Conservation (phyloP, 2,329 filamentous ascomycete species). For the Sclerotinia minor region DNA sequence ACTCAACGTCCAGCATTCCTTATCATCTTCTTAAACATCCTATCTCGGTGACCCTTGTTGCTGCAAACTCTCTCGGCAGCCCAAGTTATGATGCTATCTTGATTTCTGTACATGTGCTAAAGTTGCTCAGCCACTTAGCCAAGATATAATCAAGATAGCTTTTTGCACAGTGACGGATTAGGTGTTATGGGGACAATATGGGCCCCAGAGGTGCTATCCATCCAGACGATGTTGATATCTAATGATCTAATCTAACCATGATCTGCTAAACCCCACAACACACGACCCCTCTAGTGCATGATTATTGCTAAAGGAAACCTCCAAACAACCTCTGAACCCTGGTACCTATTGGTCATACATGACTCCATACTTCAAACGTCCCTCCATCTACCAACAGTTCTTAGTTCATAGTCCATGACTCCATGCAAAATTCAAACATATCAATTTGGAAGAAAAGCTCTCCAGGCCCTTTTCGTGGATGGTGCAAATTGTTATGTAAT, state of each 20-base stretch:
- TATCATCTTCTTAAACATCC: conserved; percentile 12
- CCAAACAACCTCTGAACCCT: not conserved
- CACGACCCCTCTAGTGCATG: conserved; percentile 17
- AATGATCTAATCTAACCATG: conserved; percentile 1
- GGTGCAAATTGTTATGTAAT: conserved; percentile 14
- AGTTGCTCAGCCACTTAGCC: conserved; percentile 16
- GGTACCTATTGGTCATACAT: conserved; percentile 23
- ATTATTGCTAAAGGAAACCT: conserved; percentile 24
- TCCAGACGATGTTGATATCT: conserved; percentile 8
- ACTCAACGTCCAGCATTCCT: conserved; percentile 17
- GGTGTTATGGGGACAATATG: not conserved
- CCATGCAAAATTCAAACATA: not conserved
- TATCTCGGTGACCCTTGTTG: conserved; percentile 5
- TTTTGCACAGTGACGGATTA: not conserved
- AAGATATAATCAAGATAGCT: not conserved
- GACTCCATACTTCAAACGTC: not conserved
- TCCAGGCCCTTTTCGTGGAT: not conserved
- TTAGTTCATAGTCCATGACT: not conserved
- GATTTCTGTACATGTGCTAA: not conserved
- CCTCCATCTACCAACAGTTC: not conserved
- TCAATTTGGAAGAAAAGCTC: not conserved
- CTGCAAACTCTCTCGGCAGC: not conserved
- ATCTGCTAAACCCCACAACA: conserved; percentile 14
- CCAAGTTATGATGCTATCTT: conserved; percentile 6
- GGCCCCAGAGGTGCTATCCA: not conserved